Evolutionary conservation across 2,329 filamentous ascomycete genomes (phyloP).

Genomic region (Sporothrix mexicana): DNA sequence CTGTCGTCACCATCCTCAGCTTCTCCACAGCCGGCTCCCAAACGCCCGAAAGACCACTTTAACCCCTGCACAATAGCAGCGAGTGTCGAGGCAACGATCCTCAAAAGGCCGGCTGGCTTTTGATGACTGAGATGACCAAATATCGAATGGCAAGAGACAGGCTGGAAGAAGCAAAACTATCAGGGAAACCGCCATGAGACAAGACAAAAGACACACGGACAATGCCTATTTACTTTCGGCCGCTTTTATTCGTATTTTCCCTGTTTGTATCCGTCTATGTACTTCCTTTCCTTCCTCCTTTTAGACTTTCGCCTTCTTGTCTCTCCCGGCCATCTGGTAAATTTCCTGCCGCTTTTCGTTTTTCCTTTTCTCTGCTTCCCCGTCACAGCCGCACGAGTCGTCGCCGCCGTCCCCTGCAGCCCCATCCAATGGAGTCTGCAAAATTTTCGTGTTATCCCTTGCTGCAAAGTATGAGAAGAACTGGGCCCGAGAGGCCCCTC

Average conservation of each 20-base stretch:
- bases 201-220: background rate
- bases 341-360: background rate
- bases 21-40: slow-evolving; percentile 17
- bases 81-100: slow-evolving; percentile 26
- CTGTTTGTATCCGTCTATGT: background rate
- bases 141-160: slow-evolving; percentile 11
- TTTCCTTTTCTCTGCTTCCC: background rate
- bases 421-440: slow-evolving; percentile 23
- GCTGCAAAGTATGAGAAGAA: slow-evolving; percentile 26
- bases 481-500: background rate
- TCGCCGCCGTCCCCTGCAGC: background rate
- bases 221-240: background rate
- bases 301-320: background rate
- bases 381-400: slow-evolving; percentile 10
- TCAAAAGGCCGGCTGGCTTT: background rate
- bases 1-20: slow-evolving; percentile 19
- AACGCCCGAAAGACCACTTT: background rate
- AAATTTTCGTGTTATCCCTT: slow-evolving; percentile 23
- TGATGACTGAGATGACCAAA: background rate
- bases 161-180: background rate
- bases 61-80: background rate
- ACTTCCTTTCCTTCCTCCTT: background rate
- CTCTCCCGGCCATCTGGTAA: background rate
- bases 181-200: background rate
- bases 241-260: background rate